Evolutionary conservation across 2,329 filamentous ascomycete species (phyloP).

Genomic region (Neospermospora avenae): DNA sequence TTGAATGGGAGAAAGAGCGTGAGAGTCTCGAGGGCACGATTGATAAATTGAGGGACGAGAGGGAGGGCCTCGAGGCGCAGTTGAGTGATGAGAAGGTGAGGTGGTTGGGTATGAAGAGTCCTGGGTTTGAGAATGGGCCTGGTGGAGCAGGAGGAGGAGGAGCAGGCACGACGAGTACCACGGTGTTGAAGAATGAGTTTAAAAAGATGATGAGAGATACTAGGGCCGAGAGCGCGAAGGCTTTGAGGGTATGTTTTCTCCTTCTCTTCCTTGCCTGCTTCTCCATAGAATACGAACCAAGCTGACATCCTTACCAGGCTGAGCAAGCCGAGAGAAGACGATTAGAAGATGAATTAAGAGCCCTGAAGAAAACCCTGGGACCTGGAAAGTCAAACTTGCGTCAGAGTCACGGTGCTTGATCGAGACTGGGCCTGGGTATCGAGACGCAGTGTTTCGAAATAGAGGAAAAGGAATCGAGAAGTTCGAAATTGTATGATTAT

Average conservation of each 20-base stretch:
- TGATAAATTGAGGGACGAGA: conserved; percentile 61
- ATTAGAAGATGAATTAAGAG: conserved; percentile 61
- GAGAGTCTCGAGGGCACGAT: conserved; percentile 61
- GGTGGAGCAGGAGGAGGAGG: neutral
- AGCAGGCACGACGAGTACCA: conserved; percentile 52
- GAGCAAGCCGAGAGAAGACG: conserved; percentile 70
- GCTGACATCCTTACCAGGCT: conserved; percentile 44
- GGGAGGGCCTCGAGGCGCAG: conserved; percentile 60
- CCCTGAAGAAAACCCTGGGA: conserved; percentile 37
- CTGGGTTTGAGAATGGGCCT: conserved; percentile 39
- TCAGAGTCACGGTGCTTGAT: conserved; percentile 21
- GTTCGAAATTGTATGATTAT: conserved; percentile 10
- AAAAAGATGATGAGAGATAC: conserved; percentile 79
- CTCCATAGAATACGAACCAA: conserved; percentile 12
- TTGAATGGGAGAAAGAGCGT: conserved; percentile 69
- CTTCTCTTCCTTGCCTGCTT: neutral
- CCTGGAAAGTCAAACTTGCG: conserved; percentile 37
- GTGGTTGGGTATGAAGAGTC: conserved; percentile 59
- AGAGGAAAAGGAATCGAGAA: neutral
- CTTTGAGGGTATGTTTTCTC: conserved; percentile 55
- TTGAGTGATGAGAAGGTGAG: conserved; percentile 65
- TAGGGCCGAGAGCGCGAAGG: conserved; percentile 61
- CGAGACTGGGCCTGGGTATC: neutral
- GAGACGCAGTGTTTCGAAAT: neutral
- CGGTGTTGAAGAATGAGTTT: conserved; percentile 70